Evolutionary conservation across 2,329 filamentous ascomycete species (phyloP), one percentile per base, ranked within the genome.

Genomic region (Verticillium dahliae): DNA sequence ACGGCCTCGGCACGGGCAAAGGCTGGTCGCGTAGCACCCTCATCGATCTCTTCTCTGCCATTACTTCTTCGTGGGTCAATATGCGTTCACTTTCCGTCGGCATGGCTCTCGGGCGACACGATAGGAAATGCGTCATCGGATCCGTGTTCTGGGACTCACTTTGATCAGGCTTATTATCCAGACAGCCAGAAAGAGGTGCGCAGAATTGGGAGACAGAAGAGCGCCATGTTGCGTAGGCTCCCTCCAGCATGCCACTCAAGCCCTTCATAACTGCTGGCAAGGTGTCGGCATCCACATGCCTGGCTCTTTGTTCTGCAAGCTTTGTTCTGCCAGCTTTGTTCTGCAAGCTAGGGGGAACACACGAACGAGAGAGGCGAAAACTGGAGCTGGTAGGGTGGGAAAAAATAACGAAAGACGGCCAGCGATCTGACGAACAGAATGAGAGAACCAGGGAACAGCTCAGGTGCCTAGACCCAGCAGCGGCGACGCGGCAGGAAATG

Each of bases 171-270:
- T 74, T 76, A 66, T 78, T 74, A 63, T 76, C 73, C 58, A 73
- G 65, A 61, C 73, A 73, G 67, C 74, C 74, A 61, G 72, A 68
- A 64, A 75, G 68, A 64, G 77, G 74, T 65, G 70, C 69, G 69
- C 80, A 83, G 69, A 81, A 83, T 61, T 74, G 72, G 62, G 74
- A 72, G 65, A 82, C 65, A 62, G 75, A 77, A 65, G 75, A 74
- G 63, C 83, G 74, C 78, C 80, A 83, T 64, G 79, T 79, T 63
- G 74, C 68, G 69, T 75, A 76, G 56, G 74, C 71, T 69, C 75
- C 75, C 70, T 71, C 69, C 65, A 79, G 70, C 68, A 78, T 75
- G 69, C 73, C 74, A 72, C 72, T 74, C 69, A 76, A 70, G 66
- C 69, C 66, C 70, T 74, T 78, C 77, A 80, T 80, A 54, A 63